Base-by-base conservation (phyloP, 2,329 filamentous ascomycete genomes). In the Hyphodiscus sp. region DNA sequence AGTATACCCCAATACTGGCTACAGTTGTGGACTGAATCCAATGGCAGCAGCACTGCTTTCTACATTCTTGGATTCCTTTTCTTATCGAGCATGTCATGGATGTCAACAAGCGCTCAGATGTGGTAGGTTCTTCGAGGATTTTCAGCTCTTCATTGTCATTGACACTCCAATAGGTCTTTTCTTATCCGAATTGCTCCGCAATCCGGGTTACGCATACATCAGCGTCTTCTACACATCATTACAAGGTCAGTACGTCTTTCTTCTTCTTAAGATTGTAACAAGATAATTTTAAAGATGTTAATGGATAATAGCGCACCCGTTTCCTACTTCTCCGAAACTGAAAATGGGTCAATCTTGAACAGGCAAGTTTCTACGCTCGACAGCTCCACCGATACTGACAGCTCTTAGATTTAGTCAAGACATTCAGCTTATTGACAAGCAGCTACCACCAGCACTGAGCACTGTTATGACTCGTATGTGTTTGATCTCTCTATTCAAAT, bases 321-420 rank as follows among this genome's bases (percentile, higher is more conserved):
- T 1, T 66, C 64, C 1, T 73, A 70, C 20, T 74, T 76, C 50
- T 71, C 70, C 0, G 61, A 55, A 2, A 73, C 70, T 0, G 72
- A 75, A 16, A 66, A 64, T 3, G 74, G 74, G 2, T 68, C 67
- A 0, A 71, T 73, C 2, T 63, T 74, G 8, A 76, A 73, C 29
- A 63, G 74, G 70, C 70, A 60, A 50, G 51, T 4, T 0, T n/a
- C 42, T 45, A 19, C 9, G 4, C 20, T 45, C 9, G 9, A 11
- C 47, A 23, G 4, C 19, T 13, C 2, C 19, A 15, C 23, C 2
- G 18, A 33, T 43, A 29, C 55, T 56, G 47, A 56, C 11, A 47
- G 20, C 43, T 19, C 23, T 41, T 38, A 64, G 56, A 44, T 60
- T 63, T 38, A 57, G 51, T 54, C 57, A 60, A 52, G 57, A 60